These are phyloP conservation scores for Saccharomycopsis javanensis DNA, from an alignment of 805 yeast species.

Conservation along the genomic window DNA sequence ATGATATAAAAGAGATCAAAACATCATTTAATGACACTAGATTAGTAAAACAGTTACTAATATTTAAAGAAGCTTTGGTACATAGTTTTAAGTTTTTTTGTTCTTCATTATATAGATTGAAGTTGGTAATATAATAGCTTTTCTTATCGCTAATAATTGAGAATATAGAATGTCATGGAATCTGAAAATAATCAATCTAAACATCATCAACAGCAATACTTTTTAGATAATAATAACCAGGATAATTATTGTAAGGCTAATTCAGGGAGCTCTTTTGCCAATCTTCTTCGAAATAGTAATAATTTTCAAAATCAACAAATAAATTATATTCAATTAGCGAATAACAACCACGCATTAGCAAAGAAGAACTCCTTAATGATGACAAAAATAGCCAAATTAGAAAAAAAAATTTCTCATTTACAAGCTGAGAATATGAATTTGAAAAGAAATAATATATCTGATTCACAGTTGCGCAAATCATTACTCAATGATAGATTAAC, in stretches of 20 bases:
- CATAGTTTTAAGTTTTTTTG: background rate
- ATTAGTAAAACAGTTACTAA: background rate
- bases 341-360: slow-evolving; percentile 46
- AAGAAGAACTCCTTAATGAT: slow-evolving; percentile 45
- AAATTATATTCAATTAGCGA: slow-evolving; percentile 27
- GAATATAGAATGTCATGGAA: slow-evolving; percentile 1
- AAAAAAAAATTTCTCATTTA: slow-evolving; percentile 38
- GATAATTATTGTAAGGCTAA: background rate
- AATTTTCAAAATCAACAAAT: background rate
- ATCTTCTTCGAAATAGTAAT: background rate
- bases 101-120: too few relatives aligned
- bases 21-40: background rate
- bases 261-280: background rate
- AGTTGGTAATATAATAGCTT: background rate
- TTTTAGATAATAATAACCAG: background rate
- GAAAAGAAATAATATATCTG: slow-evolving; percentile 29
- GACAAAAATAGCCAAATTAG: slow-evolving; percentile 43
- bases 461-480: slow-evolving; percentile 25
- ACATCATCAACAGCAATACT: background rate
- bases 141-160: background rate
- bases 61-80: too few relatives aligned
- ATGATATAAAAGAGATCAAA: too few relatives aligned
- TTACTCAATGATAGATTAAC: slow-evolving; percentile 31
- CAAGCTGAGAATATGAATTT: slow-evolving; percentile 40
- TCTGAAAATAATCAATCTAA: background rate